Percentiles rank a stretch among this genome's conserved stretches.
Evolutionary conservation across 805 yeast genomes (phyloP).

Genomic region (Candida koratica): DNA sequence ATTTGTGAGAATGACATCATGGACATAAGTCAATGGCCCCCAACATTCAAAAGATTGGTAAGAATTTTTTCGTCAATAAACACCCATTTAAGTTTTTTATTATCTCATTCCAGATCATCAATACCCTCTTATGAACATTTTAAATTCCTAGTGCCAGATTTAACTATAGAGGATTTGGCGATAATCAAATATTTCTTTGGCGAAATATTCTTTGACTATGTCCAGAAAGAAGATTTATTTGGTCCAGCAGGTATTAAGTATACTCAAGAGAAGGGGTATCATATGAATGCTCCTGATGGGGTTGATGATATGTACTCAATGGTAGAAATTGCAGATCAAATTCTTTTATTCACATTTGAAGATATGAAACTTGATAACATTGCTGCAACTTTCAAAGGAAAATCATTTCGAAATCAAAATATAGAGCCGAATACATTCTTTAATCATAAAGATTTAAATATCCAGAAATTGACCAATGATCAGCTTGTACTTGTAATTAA

Average conservation of each 20-base stretch:
- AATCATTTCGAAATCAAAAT: conserved; percentile 9
- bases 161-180: conserved; percentile 56
- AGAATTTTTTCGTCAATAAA: conserved; percentile 26
- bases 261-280: conserved; percentile 33
- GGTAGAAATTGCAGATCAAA: conserved; percentile 42
- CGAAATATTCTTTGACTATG: conserved; percentile 61
- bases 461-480: conserved; percentile 46
- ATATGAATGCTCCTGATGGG: conserved; percentile 24
- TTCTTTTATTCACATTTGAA: conserved; percentile 58
- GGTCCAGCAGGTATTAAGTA: conserved; percentile 29
- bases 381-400: conserved; percentile 27
- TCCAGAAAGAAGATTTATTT: conserved; percentile 67
- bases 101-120: conserved; percentile 33
- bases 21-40: conserved; percentile 12
- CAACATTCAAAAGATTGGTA: conserved; percentile 15
- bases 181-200: conserved; percentile 58
- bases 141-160: conserved; percentile 27
- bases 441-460: conserved; percentile 12
- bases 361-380: conserved; percentile 60
- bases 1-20: conserved; percentile 1
- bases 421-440: conserved; percentile 10
- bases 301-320: conserved; percentile 15
- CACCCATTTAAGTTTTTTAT: conserved; percentile 39
- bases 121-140: conserved; percentile 30
- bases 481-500: conserved; percentile 56